Conservation (phyloP, 108 stramenopile species). For the Nitzschia inconspicua region DNA sequence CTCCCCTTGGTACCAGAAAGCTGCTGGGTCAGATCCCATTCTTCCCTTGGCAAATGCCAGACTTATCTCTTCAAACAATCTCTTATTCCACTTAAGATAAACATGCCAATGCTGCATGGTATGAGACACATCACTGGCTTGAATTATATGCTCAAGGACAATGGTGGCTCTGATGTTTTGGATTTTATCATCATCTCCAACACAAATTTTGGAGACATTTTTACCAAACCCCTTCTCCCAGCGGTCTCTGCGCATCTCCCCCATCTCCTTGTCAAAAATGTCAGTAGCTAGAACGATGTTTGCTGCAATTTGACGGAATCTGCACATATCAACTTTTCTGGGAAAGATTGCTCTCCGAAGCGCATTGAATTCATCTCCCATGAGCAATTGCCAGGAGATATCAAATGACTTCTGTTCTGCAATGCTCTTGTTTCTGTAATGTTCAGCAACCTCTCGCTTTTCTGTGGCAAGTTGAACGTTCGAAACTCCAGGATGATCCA, state of each 20-base stretch:
- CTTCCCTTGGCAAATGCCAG: constrained; percentile 15
- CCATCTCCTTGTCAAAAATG: constrained; percentile 7
- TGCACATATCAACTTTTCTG: constrained; percentile 16
- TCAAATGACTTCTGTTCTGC: constrained; percentile 55
- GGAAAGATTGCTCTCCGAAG: constrained; percentile 39
- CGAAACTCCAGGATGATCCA: constrained; percentile 33
- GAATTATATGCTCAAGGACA: constrained; percentile 22
- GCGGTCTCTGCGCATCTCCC: background rate
- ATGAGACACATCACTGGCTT: constrained; percentile 21
- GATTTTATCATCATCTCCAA: no score
- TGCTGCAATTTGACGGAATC: constrained; percentile 58
- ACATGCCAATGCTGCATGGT: constrained; percentile 19
- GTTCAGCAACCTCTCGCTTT: constrained; percentile 24
- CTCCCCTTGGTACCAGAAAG: constrained; percentile 49
- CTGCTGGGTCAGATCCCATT: constrained; percentile 40
- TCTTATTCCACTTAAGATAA: constrained; percentile 23
- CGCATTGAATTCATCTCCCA: constrained; percentile 16
- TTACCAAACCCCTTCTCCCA: constrained; percentile 11
- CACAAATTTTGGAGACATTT: no score
- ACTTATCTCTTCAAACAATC: constrained; percentile 40
- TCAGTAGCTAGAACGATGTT: constrained; percentile 30
- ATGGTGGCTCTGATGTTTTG: no score
- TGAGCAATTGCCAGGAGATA: constrained; percentile 49
- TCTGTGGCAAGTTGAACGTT: constrained; percentile 26
- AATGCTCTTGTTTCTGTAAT: constrained; percentile 50